Percentiles rank a stretch among this genome's conserved stretches.
Evolutionary conservation across 352 stramenopile species (phyloP).

Genomic region (Pelagophyceae sp.): DNA sequence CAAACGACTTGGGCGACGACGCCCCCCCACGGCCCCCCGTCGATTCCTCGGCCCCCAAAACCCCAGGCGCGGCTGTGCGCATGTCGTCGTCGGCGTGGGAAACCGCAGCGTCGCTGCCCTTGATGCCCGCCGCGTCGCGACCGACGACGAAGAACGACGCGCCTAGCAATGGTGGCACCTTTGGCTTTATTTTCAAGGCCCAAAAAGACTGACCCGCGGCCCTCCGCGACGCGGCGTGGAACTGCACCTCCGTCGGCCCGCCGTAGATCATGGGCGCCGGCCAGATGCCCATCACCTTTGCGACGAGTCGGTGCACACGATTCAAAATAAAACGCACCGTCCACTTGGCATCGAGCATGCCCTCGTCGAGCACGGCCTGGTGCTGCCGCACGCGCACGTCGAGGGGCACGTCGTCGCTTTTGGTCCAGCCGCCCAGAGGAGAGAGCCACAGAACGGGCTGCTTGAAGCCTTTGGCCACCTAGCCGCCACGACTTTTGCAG

Average conservation of each 20-base stretch:
- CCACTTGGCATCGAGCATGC: conserved; percentile 83
- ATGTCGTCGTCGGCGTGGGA: conserved; percentile 75
- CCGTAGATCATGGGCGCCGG: conserved; percentile 96
- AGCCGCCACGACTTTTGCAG: too few relatives aligned
- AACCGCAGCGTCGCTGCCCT: conserved; percentile 77
- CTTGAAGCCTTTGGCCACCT: conserved; percentile 73
- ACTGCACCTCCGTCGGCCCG: conserved; percentile 92
- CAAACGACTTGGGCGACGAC: too few relatives aligned
- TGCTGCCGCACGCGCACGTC: conserved; percentile 94
- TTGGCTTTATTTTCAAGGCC: too few relatives aligned
- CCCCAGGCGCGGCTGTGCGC: too few relatives aligned
- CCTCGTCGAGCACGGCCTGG: conserved; percentile 61
- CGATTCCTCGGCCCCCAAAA: too few relatives aligned
- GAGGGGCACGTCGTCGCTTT: conserved; percentile 92
- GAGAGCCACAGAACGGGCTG: conserved; percentile 94
- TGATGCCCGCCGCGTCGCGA: conserved; percentile 92
- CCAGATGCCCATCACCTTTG: conserved; percentile 97
- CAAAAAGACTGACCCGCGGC: too few relatives aligned
- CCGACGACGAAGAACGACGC: conserved; percentile 95
- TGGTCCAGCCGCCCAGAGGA: conserved; percentile 93
- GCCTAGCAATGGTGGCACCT: too few relatives aligned
- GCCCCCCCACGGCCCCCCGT: too few relatives aligned
- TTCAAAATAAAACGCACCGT: too few relatives aligned
- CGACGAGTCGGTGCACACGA: too few relatives aligned
- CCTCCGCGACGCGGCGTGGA: conserved; percentile 91